Evolutionary conservation across 768 basidiomycete species (phyloP).

Genomic region (Pisolithus sp.): DNA sequence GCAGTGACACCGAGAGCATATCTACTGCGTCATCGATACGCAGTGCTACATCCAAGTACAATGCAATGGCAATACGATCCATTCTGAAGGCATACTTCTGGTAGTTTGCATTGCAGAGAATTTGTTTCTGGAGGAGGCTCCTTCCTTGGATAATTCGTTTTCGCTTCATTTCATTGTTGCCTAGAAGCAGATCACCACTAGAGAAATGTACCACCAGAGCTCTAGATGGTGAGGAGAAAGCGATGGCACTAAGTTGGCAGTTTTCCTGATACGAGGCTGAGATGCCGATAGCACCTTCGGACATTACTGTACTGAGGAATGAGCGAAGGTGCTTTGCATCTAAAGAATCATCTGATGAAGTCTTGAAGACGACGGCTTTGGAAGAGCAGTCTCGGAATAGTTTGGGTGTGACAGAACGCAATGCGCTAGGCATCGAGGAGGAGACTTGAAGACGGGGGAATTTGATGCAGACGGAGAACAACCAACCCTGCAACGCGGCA

Average conservation of each 20-base stretch:
- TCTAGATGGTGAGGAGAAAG: constrained; percentile 32
- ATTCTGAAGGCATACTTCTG: constrained; percentile 39
- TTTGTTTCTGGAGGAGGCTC: constrained; percentile 21
- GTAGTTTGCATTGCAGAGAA: constrained; percentile 26
- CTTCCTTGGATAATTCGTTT: constrained; percentile 7
- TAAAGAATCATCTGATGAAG: constrained; percentile 13
- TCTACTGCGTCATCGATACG: constrained; percentile 34
- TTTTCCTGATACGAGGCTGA: constrained; percentile 36
- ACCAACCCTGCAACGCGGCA: background rate
- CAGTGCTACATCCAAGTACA: constrained; percentile 35
- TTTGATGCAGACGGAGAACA: background rate
- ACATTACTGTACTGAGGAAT: constrained; percentile 24
- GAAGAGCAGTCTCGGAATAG: constrained; percentile 4
- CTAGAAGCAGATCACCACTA: too few relatives aligned
- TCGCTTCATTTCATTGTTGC: background rate
- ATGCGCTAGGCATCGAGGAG: too few relatives aligned
- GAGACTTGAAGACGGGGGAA: too few relatives aligned
- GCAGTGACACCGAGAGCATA: constrained; percentile 28
- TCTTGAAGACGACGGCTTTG: constrained; percentile 21
- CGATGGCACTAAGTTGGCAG: constrained; percentile 31
- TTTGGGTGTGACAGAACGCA: too few relatives aligned
- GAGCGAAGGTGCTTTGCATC: constrained; percentile 13
- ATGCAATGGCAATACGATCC: constrained; percentile 37
- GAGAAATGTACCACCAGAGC: constrained; percentile 33
- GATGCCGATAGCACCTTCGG: constrained; percentile 30